Conservation (phyloP, 2,329 filamentous ascomycete species). For the Cryphonectria carpinicola region DNA sequence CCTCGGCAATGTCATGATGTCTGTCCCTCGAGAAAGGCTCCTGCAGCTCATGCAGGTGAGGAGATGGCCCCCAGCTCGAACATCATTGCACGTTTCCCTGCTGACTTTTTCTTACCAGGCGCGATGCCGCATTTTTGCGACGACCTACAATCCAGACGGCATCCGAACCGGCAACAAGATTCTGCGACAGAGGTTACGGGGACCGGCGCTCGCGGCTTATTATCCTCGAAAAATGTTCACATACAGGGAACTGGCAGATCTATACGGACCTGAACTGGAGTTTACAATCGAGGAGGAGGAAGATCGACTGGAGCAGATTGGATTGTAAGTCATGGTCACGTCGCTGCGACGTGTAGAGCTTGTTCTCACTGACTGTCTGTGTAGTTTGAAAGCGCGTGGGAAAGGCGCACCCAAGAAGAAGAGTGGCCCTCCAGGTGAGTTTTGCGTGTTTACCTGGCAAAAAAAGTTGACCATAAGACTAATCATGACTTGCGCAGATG, state of each 20-base stretch:
- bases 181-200: constrained; percentile 82
- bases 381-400: constrained; percentile 77
- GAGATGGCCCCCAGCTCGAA: neutral
- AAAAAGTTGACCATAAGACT: constrained; percentile 46
- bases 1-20: constrained; percentile 53
- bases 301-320: constrained; percentile 76
- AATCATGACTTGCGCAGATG: constrained; percentile 33
- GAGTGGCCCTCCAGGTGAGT: constrained; percentile 54
- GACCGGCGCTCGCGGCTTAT: constrained; percentile 82
- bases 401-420: constrained; percentile 93
- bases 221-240: constrained; percentile 79
- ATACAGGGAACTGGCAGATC: constrained; percentile 72
- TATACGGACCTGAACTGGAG: constrained; percentile 68
- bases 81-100: constrained; percentile 10
- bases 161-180: constrained; percentile 89
- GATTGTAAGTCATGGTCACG: constrained; percentile 53
- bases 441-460: constrained; percentile 28
- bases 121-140: constrained; percentile 90
- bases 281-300: constrained; percentile 77
- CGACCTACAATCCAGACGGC: constrained; percentile 84
- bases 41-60: constrained; percentile 79
- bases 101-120: constrained; percentile 53
- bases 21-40: constrained; percentile 63
- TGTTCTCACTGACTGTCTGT: constrained; percentile 30
- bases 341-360: neutral